phyloP scores from a whole-genome alignment of 83 land plant genomes.

The Diphasiastrum complanatum region DNA sequence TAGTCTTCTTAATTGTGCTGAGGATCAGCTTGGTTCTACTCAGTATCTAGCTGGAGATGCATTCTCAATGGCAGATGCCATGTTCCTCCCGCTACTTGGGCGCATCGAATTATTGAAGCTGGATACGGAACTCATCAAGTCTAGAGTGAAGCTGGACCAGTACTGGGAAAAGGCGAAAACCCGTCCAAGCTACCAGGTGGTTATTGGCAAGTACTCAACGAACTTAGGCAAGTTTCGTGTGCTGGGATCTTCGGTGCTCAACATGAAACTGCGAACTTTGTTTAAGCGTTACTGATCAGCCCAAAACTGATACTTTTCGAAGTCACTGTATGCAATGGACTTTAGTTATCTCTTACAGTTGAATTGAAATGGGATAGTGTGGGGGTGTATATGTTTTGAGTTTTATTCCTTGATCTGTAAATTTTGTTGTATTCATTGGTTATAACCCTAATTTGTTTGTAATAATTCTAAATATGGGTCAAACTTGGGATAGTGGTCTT shows the following conservation, averaged over 20 bases:
- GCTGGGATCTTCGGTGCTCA: conserved; percentile 41
- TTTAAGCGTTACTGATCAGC: conserved; percentile 43
- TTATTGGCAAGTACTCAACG: conserved; percentile 56
- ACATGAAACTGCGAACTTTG: conserved; percentile 37
- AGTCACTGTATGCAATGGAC: too few species aligned
- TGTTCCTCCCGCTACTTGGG: conserved; percentile 62
- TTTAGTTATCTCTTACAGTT: too few species aligned
- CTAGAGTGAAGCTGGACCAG: conserved; percentile 42
- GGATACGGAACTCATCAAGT: conserved; percentile 45
- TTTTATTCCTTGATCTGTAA: too few species aligned
- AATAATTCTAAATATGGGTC: too few species aligned
- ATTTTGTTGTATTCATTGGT: too few species aligned
- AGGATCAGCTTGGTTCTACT: conserved; percentile 40
- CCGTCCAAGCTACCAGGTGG: conserved; percentile 53
- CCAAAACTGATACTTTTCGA: too few species aligned
- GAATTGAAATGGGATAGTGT: too few species aligned
- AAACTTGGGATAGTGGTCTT: too few species aligned
- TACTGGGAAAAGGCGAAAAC: conserved; percentile 54
- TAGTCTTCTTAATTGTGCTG: conserved; percentile 58
- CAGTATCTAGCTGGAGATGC: conserved; percentile 55
- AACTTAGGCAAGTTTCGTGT: conserved; percentile 60
- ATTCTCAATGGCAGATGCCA: conserved; percentile 62
- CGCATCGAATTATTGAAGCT: conserved; percentile 46
- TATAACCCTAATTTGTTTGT: too few species aligned
- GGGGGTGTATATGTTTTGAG: too few species aligned